Percentiles rank a stretch among this genome's conserved stretches.
These are phyloP conservation scores for Phalaenopsis hybrid DNA, from an alignment of 116 monocot species.

Conservation along the genomic window DNA sequence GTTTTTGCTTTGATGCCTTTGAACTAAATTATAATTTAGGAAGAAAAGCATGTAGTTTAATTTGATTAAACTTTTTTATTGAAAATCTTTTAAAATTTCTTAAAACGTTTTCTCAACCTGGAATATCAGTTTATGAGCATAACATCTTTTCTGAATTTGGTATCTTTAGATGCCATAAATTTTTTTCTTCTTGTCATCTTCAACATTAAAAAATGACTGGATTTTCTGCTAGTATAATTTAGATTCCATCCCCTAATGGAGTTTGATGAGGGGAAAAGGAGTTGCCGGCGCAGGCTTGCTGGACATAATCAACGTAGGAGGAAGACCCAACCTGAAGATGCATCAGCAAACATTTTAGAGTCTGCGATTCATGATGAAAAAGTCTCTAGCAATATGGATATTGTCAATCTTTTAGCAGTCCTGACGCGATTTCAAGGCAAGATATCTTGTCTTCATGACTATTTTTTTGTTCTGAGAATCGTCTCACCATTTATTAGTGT, in stretches of 20 bases:
- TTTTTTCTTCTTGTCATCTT: background rate
- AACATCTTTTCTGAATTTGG: no score
- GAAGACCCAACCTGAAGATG: constrained; percentile 56
- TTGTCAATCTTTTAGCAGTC: constrained; percentile 49
- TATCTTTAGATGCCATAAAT: background rate
- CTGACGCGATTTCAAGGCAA: constrained; percentile 59
- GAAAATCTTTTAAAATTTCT: no score
- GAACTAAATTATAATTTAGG: no score
- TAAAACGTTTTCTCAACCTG: no score
- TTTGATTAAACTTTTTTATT: no score
- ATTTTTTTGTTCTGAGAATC: background rate
- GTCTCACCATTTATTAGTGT: no score
- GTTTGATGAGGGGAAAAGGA: constrained; percentile 92
- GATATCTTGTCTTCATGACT: background rate
- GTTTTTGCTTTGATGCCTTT: no score
- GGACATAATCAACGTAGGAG: constrained; percentile 82
- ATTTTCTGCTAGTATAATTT: background rate
- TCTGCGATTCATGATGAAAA: constrained; percentile 33
- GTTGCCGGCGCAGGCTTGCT: constrained; percentile 78
- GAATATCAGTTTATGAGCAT: no score
- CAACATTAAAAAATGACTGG: background rate
- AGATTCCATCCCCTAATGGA: constrained; percentile 83
- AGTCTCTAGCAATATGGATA: constrained; percentile 37
- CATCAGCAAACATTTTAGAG: constrained; percentile 34
- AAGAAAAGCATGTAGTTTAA: no score